A percentile compares a stretch with the other conserved stretches of the same genome.
Conservation (phyloP, 1,139 yeast genomes). For the Candida gigantensis region DNA sequence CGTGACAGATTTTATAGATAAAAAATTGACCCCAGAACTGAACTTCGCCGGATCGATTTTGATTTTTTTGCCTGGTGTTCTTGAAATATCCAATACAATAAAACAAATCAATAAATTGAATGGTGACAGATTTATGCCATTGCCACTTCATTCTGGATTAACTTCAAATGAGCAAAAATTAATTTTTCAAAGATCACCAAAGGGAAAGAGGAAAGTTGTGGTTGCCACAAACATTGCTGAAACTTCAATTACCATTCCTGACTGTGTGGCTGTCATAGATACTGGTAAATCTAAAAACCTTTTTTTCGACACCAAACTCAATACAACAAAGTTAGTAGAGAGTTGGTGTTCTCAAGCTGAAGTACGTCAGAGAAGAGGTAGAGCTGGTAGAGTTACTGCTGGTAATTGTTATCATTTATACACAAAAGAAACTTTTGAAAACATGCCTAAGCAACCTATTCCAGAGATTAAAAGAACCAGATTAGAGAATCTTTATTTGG, state of each 20-base stretch:
- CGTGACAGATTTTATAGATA: slow-evolving; percentile 55
- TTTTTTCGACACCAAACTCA: slow-evolving; percentile 64
- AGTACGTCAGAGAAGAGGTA: slow-evolving; percentile 90
- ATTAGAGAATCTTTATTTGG: slow-evolving; percentile 76
- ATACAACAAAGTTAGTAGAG: slow-evolving; percentile 73
- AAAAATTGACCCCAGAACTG: slow-evolving; percentile 35
- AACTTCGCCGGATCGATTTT: slow-evolving; percentile 69
- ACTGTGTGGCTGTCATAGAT: slow-evolving; percentile 90
- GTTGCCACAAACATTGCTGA: slow-evolving; percentile 89
- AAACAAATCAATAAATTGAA: slow-evolving; percentile 24
- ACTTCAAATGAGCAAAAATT: slow-evolving; percentile 78
- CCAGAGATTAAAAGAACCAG: slow-evolving; percentile 89
- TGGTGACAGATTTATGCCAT: slow-evolving; percentile 37
- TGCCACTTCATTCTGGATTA: slow-evolving; percentile 88
- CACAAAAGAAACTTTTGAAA: slow-evolving; percentile 58
- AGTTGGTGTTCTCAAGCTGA: slow-evolving; percentile 91
- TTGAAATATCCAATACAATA: slow-evolving; percentile 67
- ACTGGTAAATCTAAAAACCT: slow-evolving; percentile 82
- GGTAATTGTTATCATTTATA: slow-evolving; percentile 84
- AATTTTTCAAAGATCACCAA: slow-evolving; percentile 61
- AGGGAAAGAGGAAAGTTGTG: slow-evolving; percentile 69
- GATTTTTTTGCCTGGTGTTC: slow-evolving; percentile 86
- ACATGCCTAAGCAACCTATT: slow-evolving; percentile 70
- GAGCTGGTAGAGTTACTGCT: slow-evolving; percentile 93
- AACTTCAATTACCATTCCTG: slow-evolving; percentile 89